A percentile compares a stretch with the other conserved stretches of the same genome.
Evolutionary conservation across 2,329 filamentous ascomycete species (phyloP).

Genomic region (Talaromyces sp.): DNA sequence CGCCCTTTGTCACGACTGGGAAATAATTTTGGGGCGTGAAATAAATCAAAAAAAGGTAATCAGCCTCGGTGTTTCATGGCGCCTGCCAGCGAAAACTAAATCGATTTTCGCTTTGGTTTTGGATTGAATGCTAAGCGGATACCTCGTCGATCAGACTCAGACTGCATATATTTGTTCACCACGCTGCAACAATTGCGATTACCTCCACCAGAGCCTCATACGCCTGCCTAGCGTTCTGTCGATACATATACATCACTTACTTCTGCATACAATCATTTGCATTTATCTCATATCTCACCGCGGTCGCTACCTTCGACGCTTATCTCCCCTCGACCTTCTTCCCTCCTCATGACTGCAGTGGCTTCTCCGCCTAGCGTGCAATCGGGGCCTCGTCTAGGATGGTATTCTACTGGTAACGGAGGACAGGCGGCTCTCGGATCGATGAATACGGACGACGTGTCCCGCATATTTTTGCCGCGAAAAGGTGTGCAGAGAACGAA

Average conservation of each 20-base stretch:
- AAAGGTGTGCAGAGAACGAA: slow-evolving; percentile 82
- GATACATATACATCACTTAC: background rate
- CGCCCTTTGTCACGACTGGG: background rate
- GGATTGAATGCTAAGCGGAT: background rate
- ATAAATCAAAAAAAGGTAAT: background rate
- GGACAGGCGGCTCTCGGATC: slow-evolving; percentile 59
- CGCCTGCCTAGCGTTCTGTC: background rate
- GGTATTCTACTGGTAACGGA: slow-evolving; percentile 53
- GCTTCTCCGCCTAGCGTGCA: slow-evolving; percentile 61
- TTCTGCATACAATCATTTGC: background rate
- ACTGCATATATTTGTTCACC: background rate
- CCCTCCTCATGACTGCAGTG: slow-evolving; percentile 59
- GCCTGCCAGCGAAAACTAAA: background rate
- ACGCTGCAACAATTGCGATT: background rate
- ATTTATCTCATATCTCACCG: background rate
- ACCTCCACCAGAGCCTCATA: background rate
- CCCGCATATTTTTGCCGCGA: slow-evolving; percentile 83
- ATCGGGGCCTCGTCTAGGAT: slow-evolving; percentile 56
- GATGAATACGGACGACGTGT: slow-evolving; percentile 78
- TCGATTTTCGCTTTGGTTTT: background rate
- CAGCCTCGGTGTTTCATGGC: background rate
- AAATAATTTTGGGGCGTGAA: background rate
- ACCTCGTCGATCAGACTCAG: background rate
- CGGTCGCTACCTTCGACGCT: background rate
- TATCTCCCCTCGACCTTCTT: slow-evolving; percentile 6